phyloP scores from a whole-genome alignment of 2,329 filamentous ascomycete genomes.

The Setomelanomma holmii region DNA sequence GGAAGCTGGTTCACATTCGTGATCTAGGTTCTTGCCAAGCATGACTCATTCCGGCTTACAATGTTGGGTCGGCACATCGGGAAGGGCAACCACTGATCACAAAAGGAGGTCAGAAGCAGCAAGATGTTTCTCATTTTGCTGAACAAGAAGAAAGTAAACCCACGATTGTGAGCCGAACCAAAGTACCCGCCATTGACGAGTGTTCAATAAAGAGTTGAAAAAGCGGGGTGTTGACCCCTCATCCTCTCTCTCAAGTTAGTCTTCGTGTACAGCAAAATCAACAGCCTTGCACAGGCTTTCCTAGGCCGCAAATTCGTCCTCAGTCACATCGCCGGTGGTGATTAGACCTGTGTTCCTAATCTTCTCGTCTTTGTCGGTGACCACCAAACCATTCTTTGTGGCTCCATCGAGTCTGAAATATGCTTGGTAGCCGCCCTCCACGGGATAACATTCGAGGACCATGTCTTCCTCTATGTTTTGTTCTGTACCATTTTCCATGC shows the following conservation, averaged over 20 bases:
- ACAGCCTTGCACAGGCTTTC: neutral
- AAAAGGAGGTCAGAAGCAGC: no score
- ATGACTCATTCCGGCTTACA: conserved; percentile 3
- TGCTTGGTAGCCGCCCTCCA: neutral
- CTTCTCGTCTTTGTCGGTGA: neutral
- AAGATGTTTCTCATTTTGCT: no score
- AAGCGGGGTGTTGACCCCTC: no score
- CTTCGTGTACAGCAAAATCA: neutral
- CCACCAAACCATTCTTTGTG: neutral
- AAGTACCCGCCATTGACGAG: no score
- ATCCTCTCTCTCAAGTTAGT: neutral
- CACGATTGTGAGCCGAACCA: no score
- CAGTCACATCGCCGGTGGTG: neutral
- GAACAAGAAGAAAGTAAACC: no score
- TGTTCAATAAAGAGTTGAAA: no score
- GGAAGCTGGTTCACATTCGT: no score
- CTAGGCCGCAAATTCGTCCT: neutral
- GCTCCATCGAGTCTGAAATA: neutral
- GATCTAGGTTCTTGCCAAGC: neutral
- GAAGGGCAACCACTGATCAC: no score
- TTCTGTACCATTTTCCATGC: neutral
- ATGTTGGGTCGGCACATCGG: neutral
- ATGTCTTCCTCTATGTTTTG: neutral
- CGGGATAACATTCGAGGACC: neutral
- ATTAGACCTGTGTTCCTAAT: neutral